A percentile compares a stretch with the other conserved stretches of the same genome.
phyloP scores from a whole-genome alignment of 1,284 basidiomycete species.

The Macrocybe sp. region DNA sequence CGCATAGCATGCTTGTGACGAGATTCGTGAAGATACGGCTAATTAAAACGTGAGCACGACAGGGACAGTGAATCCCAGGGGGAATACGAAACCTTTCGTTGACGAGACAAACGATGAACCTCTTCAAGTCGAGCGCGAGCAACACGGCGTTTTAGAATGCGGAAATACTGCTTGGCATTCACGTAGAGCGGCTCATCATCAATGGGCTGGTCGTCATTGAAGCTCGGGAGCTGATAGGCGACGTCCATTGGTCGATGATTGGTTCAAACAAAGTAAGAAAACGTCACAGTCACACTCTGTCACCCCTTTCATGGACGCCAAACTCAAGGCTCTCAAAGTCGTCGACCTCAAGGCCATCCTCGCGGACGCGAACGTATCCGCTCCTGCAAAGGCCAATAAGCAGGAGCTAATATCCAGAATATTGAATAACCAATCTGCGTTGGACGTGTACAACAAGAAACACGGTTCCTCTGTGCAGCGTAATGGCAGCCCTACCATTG shows the following conservation, averaged over 20 bases:
- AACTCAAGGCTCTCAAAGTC: slow-evolving; percentile 66
- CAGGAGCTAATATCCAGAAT: slow-evolving; percentile 62
- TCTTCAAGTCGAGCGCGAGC: slow-evolving; percentile 89
- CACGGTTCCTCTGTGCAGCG: slow-evolving; percentile 15
- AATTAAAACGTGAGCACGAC: slow-evolving; percentile 7
- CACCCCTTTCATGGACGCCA: slow-evolving; percentile 41
- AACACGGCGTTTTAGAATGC: slow-evolving; percentile 89
- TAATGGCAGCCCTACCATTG: slow-evolving; percentile 21
- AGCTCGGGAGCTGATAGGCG: slow-evolving; percentile 10
- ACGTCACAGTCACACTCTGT: slow-evolving; percentile 19
- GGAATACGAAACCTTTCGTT: slow-evolving; percentile 68
- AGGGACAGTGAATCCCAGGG: background rate
- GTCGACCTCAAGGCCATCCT: slow-evolving; percentile 65
- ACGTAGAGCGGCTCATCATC: slow-evolving; percentile 97
- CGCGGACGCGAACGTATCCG: slow-evolving; percentile 39
- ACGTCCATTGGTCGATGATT: slow-evolving; percentile 31
- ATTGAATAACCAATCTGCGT: slow-evolving; percentile 43
- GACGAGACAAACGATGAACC: slow-evolving; percentile 84
- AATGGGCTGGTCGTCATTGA: slow-evolving; percentile 31
- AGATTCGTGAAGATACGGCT: slow-evolving; percentile 97
- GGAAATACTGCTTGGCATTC: slow-evolving; percentile 96
- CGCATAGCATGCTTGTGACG: slow-evolving; percentile 98
- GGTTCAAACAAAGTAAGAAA: slow-evolving; percentile 18
- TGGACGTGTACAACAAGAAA: slow-evolving; percentile 37
- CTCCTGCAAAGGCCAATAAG: slow-evolving; percentile 58